Evolutionary conservation across 192 early-diverging fungal species (phyloP).

Genomic region (Rhizophagus clarus): DNA sequence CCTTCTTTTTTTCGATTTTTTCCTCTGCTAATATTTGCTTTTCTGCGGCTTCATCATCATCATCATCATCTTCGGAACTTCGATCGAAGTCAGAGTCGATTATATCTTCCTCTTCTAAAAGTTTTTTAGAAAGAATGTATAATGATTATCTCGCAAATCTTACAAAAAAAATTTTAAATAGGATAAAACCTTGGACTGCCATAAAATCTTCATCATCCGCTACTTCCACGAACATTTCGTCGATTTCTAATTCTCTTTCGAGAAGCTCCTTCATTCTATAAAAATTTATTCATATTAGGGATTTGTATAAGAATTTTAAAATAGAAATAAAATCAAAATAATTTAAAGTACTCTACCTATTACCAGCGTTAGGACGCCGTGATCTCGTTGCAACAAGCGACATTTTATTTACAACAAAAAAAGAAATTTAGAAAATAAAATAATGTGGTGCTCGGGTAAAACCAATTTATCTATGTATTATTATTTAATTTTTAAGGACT

Average conservation of each 20-base stretch:
- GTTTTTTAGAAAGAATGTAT: background rate
- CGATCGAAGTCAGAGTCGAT: conserved; percentile 61
- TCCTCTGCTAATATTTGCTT: conserved; percentile 41
- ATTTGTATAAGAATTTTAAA: too few species aligned
- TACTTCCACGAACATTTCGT: conserved; percentile 54
- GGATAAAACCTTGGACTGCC: conserved; percentile 37
- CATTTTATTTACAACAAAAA: background rate
- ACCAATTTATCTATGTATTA: background rate
- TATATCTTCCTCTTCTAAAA: conserved; percentile 48
- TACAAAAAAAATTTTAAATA: background rate
- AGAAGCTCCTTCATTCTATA: conserved; percentile 52
- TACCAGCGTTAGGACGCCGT: conserved; percentile 49
- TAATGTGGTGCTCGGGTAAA: background rate
- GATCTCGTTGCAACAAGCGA: conserved; percentile 40
- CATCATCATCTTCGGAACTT: conserved; percentile 50
- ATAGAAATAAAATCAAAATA: background rate
- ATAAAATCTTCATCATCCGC: conserved; percentile 55
- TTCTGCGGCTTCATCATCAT: conserved; percentile 41
- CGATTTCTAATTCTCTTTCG: conserved; percentile 56
- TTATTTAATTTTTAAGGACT: background rate
- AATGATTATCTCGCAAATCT: background rate
- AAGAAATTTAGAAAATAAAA: background rate
- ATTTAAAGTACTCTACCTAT: conserved; percentile 35
- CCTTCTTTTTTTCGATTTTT: conserved; percentile 42
- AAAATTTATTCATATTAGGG: background rate